These are phyloP conservation scores for Solanum aculeatissimum DNA, from an alignment of 305 asterid species.

Conservation along the genomic window DNA sequence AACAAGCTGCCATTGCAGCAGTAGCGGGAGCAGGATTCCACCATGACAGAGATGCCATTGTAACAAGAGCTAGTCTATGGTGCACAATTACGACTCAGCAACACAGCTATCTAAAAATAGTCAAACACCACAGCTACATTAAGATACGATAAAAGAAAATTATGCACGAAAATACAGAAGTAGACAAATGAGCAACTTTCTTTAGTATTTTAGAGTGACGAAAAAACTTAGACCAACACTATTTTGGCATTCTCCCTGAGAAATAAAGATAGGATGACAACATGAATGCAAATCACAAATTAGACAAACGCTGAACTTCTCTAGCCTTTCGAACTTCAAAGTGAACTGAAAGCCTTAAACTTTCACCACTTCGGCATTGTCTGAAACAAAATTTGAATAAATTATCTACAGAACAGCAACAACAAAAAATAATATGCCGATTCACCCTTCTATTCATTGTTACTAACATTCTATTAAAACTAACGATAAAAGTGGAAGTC, in stretches of 20 bases:
- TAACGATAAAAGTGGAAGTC: neutral
- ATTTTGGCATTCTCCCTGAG: neutral
- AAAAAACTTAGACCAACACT: neutral
- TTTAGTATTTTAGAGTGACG: neutral
- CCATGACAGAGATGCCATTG: constrained; percentile 6
- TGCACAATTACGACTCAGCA: neutral
- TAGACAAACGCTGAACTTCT: neutral
- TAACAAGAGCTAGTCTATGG: neutral
- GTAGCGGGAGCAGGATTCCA: neutral
- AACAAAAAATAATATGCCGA: neutral
- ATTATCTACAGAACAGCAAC: neutral
- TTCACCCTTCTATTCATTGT: neutral
- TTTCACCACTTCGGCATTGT: neutral
- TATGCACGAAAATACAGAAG: neutral
- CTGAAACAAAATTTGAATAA: neutral
- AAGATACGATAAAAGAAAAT: neutral
- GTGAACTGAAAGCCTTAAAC: neutral
- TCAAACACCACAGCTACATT: neutral
- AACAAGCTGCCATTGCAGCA: neutral
- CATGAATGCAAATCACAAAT: neutral
- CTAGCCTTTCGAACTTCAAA: neutral
- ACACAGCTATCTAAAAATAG: neutral
- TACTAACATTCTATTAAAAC: neutral
- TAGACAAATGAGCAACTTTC: neutral
- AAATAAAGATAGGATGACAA: neutral